phyloP scores from a whole-genome alignment of 352 stramenopile genomes.

The Phytophthora chlamydospora region DNA sequence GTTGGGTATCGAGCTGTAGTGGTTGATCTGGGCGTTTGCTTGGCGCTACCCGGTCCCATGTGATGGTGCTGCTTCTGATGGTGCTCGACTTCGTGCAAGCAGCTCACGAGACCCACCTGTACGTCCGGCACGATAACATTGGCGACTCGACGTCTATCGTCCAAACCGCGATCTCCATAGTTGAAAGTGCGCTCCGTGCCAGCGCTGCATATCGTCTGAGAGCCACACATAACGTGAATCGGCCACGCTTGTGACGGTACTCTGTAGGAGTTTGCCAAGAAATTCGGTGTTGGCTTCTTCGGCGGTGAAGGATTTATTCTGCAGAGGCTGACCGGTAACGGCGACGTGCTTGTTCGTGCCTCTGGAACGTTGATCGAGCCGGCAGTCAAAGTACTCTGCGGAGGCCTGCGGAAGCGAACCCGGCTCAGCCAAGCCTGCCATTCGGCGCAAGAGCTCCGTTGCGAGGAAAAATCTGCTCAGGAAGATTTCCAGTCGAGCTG shows the following conservation, averaged over 20 bases:
- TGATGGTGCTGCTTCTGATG: constrained; percentile 20
- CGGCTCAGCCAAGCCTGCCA: background rate
- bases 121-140: constrained; percentile 18
- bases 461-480: constrained; percentile 7
- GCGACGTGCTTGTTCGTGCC: constrained; percentile 92
- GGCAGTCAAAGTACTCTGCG: background rate
- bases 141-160: constrained; percentile 11
- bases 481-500: background rate
- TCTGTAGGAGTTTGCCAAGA: constrained; percentile 88
- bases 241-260: background rate
- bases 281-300: constrained; percentile 93
- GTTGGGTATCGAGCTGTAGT: constrained; percentile 15
- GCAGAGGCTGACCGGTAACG: constrained; percentile 89
- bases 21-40: constrained; percentile 12
- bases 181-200: background rate
- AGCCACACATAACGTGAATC: background rate
- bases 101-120: constrained; percentile 7
- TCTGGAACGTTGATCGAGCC: constrained; percentile 86
- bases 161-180: constrained; percentile 7
- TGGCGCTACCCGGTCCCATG: constrained; percentile 22
- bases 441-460: constrained; percentile 5
- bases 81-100: constrained; percentile 19
- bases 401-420: background rate
- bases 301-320: constrained; percentile 95
- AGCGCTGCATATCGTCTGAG: background rate